Base-by-base conservation (phyloP, 495 filamentous ascomycete genomes). In the Apiosordaria backusii region DNA sequence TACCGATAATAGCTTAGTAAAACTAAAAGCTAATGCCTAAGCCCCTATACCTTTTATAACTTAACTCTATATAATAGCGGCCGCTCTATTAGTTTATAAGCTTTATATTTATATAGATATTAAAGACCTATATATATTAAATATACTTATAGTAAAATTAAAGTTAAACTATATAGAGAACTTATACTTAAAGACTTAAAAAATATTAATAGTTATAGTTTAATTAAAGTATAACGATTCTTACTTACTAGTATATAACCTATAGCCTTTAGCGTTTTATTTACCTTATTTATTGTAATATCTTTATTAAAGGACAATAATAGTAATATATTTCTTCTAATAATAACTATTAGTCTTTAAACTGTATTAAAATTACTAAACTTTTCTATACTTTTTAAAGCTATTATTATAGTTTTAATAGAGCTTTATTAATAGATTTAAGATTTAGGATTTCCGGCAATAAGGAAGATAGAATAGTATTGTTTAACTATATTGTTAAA, bases 61-160 rank as follows among this genome's bases (percentile, higher is more conserved):
- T 87, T 87, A 89, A 71, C 81, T 87, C 87, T 87, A 89, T 58
- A 89, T 81, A 18, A 83, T 85, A 40, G 85, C 79, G 27, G 85
- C 81, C 21, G 83, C 80, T 13, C 87, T 86, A 54, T 87, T 87
- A 5, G 87, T 86, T 63, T 80, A 74, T 27, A 88, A 79, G 0
- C 86, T 85, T 70, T 86, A 88, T 7, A 78, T 77, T 75, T 87
- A 84, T 45, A 87, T 88, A 1, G 86, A 88, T 72, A 85, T 83
- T 67, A 87, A 79, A 3, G 84, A 86, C 21, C 85, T 76, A 68
- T 87, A 89, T 15, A 88, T 76, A 21, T 86, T 86, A 53, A 79
- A 82, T 69, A 89, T 86, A 69, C 80, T 83, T 75, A 89, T 81
- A 35, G 87, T 86, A 65, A 89, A 89, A 21, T 86, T 88, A 77